Percentiles rank a stretch among this genome's conserved stretches.
Conservation (phyloP, 2,329 filamentous ascomycete species). For the Aspergillus quadrilineatus region DNA sequence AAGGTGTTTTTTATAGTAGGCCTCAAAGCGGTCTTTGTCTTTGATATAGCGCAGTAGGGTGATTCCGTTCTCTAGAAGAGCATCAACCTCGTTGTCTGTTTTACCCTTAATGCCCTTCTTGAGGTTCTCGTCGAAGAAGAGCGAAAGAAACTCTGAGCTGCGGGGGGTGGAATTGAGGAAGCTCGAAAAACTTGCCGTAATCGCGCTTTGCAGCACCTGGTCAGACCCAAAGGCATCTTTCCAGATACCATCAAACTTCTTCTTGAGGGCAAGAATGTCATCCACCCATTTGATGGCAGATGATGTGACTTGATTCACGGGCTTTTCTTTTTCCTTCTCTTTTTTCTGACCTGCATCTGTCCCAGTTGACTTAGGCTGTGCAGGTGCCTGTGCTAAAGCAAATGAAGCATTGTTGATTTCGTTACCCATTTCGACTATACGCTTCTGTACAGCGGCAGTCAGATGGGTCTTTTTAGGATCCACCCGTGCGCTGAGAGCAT, state of each 20-base stretch:
- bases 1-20: constrained; percentile 97
- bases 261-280: constrained; percentile 80
- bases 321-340: constrained; percentile 49
- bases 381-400: constrained; percentile 57
- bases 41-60: constrained; percentile 81
- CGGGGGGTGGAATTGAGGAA: constrained; percentile 90
- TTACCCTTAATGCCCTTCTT: constrained; percentile 93
- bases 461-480: constrained; percentile 71
- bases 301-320: constrained; percentile 74
- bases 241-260: constrained; percentile 84
- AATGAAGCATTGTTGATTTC: constrained; percentile 72
- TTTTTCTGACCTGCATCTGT: constrained; percentile 55
- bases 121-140: constrained; percentile 95
- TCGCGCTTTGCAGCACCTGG: constrained; percentile 72
- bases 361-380: constrained; percentile 35
- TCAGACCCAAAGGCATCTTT: constrained; percentile 70
- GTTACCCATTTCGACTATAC: constrained; percentile 74
- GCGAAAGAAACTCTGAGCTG: constrained; percentile 86
- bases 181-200: constrained; percentile 83
- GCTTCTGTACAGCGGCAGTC: constrained; percentile 67
- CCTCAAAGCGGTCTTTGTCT: constrained; percentile 92
- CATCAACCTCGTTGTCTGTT: constrained; percentile 82
- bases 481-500: constrained; percentile 73
- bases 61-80: constrained; percentile 83
- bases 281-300: constrained; percentile 95